Percentiles rank a stretch among this genome's conserved stretches.
phyloP scores from a whole-genome alignment of 2,329 filamentous ascomycete genomes.

The Claviceps sp. region DNA sequence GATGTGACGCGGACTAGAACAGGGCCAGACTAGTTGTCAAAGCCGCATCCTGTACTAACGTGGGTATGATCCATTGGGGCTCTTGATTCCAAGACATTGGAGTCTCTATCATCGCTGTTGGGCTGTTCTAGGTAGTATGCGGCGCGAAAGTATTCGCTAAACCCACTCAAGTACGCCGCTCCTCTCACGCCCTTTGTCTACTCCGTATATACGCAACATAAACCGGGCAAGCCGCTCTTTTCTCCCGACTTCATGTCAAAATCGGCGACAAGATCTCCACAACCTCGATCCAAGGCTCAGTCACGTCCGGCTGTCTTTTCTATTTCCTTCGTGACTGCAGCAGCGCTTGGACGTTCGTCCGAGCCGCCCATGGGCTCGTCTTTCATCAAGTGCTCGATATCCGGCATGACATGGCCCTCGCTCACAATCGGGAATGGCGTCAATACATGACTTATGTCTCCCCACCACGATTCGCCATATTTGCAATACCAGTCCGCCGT shows the following conservation, averaged over 20 bases:
- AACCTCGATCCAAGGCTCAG: neutral
- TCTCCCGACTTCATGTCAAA: neutral
- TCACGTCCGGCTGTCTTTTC: conserved; percentile 7
- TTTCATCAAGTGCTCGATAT: conserved; percentile 23
- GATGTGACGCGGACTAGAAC: too few relatives aligned
- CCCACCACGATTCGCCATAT: conserved; percentile 59
- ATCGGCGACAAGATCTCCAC: neutral
- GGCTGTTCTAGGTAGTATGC: neutral
- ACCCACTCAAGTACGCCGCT: neutral
- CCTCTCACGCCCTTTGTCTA: neutral
- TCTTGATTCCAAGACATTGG: too few relatives aligned
- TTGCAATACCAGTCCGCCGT: conserved; percentile 59
- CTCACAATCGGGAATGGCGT: conserved; percentile 53
- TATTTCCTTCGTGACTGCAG: conserved; percentile 6
- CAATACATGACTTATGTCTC: conserved; percentile 54
- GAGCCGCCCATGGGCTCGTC: conserved; percentile 19
- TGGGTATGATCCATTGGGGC: too few relatives aligned
- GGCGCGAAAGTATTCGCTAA: neutral
- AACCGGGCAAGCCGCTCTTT: neutral
- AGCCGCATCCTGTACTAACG: too few relatives aligned
- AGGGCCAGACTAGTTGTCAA: too few relatives aligned
- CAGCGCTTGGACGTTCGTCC: conserved; percentile 7
- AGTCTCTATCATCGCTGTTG: neutral
- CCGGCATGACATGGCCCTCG: conserved; percentile 40
- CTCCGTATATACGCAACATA: neutral